Evolutionary conservation across 2,329 filamentous ascomycete species (phyloP), one percentile per base, ranked within the genome.

Genomic region (Trichophyton benhamiae): DNA sequence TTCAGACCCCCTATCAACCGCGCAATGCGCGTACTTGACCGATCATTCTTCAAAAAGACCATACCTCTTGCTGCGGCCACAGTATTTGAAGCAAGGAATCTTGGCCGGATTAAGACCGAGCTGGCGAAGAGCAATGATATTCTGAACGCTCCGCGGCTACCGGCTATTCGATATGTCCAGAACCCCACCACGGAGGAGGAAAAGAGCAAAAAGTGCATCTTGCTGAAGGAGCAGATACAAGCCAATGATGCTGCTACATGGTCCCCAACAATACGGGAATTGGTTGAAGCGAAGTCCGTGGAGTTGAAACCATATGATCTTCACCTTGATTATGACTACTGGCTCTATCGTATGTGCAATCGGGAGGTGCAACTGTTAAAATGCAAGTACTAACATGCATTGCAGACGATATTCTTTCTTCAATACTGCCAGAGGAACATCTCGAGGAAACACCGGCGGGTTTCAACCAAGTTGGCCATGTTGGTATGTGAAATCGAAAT

Each of bases 381-480:
- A 15, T 22, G 46, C 11, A 15, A 27, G 3, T 27, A 58, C 7
- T 49, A 27, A 30, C 36, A 8, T 63, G 49, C 11, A 1, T 17
- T 22, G n/a, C 60, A 88, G 87, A 87, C 64, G 91, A 97, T 67
- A 87, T 99, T 44, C 88, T 96, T 70, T 79, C 79, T 57, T 84
- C 89, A 2, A 83, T 96, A 61, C 79, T 99, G 0, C 91, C 91
- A 0, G 85, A 91, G 66, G 86, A 89, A 57, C 80, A 88, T 25
- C 84, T 91, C 66, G 85, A 87, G 46, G 91, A 95, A 65, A 85
- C 94, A 36, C 92, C 91, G 2, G 83, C 84, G 36, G 90, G 91
- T 57, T 97, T 95, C 78, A 90, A 90, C 61, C 85, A 87, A 41
- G 91, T 92, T 41, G 92, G 94, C 20, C 92, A 97, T 68, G 86